Conservation (phyloP, 352 stramenopile species). For the Phytopythium chamaehyphon region DNA sequence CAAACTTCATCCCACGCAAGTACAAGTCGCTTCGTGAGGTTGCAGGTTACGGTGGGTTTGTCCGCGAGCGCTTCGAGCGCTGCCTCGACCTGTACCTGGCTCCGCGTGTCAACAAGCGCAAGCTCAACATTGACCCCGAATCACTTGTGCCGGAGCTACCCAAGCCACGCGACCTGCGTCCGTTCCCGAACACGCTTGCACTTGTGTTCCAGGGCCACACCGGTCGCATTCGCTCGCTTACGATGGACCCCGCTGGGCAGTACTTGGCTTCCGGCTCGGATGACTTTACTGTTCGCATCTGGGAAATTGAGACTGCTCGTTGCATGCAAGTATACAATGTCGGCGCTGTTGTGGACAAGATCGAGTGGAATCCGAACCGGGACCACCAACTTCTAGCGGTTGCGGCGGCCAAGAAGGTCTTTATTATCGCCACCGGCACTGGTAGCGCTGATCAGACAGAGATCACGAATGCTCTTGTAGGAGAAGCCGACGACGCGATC, state of each 20-base stretch:
- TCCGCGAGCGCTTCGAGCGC: constrained; percentile 99
- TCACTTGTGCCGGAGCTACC: constrained; percentile 95
- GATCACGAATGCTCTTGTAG: constrained; percentile 94
- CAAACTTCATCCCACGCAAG: constrained; percentile 97
- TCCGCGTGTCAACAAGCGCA: constrained; percentile 93
- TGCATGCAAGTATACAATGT: constrained; percentile 92
- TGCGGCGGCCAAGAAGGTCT: constrained; percentile 87
- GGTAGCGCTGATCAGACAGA: constrained; percentile 91
- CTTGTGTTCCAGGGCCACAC: constrained; percentile 88
- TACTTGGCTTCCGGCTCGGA: constrained; percentile 95
- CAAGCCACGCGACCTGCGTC: constrained; percentile 95
- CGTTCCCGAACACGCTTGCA: constrained; percentile 96
- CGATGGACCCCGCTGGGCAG: constrained; percentile 95
- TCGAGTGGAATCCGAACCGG: constrained; percentile 97
- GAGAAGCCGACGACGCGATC: constrained; percentile 75
- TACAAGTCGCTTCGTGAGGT: constrained; percentile 96
- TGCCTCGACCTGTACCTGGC: constrained; percentile 99
- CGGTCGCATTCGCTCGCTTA: constrained; percentile 90
- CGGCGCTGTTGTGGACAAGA: constrained; percentile 83
- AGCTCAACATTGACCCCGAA: constrained; percentile 98
- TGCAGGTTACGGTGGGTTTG: constrained; percentile 94
- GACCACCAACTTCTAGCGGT: constrained; percentile 95
- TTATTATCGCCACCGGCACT: constrained; percentile 94
- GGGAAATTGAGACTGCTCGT: constrained; percentile 95
- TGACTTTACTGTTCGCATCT: constrained; percentile 95